Conservation (phyloP, 768 basidiomycete species). For the Termitomyces heimii region DNA sequence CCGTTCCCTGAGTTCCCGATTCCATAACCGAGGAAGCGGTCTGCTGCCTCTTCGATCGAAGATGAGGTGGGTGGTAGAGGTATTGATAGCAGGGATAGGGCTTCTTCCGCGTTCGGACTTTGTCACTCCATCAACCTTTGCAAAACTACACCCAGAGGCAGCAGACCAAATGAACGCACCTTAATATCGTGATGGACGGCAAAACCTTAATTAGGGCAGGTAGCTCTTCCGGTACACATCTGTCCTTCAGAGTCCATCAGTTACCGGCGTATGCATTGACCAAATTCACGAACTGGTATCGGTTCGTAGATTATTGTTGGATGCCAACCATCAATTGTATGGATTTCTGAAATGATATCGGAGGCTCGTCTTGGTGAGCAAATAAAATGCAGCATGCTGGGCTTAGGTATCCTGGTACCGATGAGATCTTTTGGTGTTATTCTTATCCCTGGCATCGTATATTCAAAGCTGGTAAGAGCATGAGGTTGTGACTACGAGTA, state of each 20-base stretch:
- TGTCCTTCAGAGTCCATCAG: slow-evolving; percentile 40
- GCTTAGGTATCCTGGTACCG: slow-evolving; percentile 41
- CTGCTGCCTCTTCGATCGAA: slow-evolving; percentile 63
- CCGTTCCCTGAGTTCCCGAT: slow-evolving; percentile 46
- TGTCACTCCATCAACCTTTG: not conserved
- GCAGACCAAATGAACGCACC: slow-evolving; percentile 30
- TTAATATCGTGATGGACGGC: slow-evolving; percentile 58
- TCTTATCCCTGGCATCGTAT: slow-evolving; percentile 65
- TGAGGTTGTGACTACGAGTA: not conserved
- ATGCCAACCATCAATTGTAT: slow-evolving; percentile 47
- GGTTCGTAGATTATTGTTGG: slow-evolving; percentile 80
- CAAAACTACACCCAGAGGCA: not conserved
- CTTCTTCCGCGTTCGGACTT: slow-evolving; percentile 88
- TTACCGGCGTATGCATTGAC: not conserved
- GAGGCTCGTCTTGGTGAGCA: slow-evolving; percentile 75
- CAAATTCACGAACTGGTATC: slow-evolving; percentile 56
- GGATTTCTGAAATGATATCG: slow-evolving; percentile 60
- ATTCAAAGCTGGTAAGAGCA: slow-evolving; percentile 57
- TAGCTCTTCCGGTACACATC: slow-evolving; percentile 76
- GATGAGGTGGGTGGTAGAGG: slow-evolving; percentile 40
- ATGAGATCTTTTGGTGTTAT: slow-evolving; percentile 66
- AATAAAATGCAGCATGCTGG: slow-evolving; percentile 71
- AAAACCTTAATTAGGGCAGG: slow-evolving; percentile 58
- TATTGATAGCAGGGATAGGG: slow-evolving; percentile 57
- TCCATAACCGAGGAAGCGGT: slow-evolving; percentile 53